Evolutionary conservation across 495 filamentous ascomycete species (phyloP).

Genomic region (Parathielavia appendiculata): DNA sequence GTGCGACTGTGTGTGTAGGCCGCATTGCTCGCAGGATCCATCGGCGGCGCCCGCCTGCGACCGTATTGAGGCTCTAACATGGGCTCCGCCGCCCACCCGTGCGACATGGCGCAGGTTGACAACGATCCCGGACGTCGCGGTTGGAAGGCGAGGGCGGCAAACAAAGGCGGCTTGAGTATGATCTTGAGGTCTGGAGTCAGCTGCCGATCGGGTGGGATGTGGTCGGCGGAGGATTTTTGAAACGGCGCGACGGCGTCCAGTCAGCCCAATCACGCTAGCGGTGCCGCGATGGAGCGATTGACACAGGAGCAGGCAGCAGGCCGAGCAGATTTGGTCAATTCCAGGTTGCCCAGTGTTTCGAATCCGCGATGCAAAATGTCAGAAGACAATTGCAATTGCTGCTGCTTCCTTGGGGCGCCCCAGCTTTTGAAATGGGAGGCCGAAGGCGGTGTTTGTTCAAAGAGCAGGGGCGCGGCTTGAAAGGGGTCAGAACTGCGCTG

Average conservation of each 20-base stretch:
- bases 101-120: constrained; percentile 13
- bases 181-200: neutral
- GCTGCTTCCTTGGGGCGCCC: neutral
- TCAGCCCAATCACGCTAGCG: neutral
- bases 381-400: neutral
- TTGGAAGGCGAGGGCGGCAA: neutral
- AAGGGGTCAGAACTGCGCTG: constrained; percentile 16
- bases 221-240: neutral
- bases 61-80: constrained; percentile 29
- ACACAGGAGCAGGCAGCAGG: neutral
- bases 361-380: neutral
- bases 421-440: neutral
- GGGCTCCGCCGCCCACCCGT: constrained; percentile 18
- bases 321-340: neutral
- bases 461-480: constrained; percentile 20
- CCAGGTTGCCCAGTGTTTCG: neutral
- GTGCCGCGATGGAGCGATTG: constrained; percentile 7
- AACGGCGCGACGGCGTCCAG: neutral
- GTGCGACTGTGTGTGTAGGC: constrained; percentile 49
- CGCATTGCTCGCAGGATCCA: constrained; percentile 33
- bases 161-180: neutral
- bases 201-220: neutral
- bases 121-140: neutral
- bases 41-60: constrained; percentile 29
- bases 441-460: neutral